These are phyloP conservation scores for Scenedesmus sp. DNA, from an alignment of 163 green algal genomes.

Conservation along the genomic window DNA sequence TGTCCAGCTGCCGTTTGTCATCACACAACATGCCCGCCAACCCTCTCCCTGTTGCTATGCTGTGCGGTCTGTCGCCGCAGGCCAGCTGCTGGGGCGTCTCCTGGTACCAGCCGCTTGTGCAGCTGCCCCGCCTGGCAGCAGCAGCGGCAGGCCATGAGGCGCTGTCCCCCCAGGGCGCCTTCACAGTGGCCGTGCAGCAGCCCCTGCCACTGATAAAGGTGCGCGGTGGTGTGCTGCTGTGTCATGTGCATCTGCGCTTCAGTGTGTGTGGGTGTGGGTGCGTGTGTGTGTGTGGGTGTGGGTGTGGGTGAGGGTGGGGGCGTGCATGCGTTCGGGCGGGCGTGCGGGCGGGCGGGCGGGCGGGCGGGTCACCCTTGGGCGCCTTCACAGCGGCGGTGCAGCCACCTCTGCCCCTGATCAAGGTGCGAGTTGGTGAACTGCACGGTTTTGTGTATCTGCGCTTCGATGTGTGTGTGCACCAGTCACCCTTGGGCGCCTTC, in stretches of 20 bases:
- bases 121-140: slow-evolving; percentile 15
- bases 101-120: slow-evolving; percentile 57
- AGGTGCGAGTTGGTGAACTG: neutral
- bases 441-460: too few relatives aligned
- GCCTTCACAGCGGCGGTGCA: slow-evolving; percentile 50
- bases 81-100: slow-evolving; percentile 46
- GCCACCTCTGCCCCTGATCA: slow-evolving; percentile 53
- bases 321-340: too few relatives aligned
- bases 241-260: too few relatives aligned
- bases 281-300: too few relatives aligned
- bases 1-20: too few relatives aligned
- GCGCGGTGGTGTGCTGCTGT: neutral
- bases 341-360: too few relatives aligned
- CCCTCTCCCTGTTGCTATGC: too few relatives aligned
- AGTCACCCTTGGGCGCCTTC: neutral
- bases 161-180: neutral
- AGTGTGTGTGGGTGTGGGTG: too few relatives aligned
- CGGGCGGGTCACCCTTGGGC: too few relatives aligned
- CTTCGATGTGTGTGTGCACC: too few relatives aligned
- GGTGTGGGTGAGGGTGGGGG: too few relatives aligned
- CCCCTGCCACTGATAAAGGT: slow-evolving; percentile 59
- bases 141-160: neutral
- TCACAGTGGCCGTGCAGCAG: slow-evolving; percentile 56
- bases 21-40: neutral
- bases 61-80: neutral